These are phyloP conservation scores for Primulina eburnea DNA, from an alignment of 257 asterid species.

Conservation along the genomic window DNA sequence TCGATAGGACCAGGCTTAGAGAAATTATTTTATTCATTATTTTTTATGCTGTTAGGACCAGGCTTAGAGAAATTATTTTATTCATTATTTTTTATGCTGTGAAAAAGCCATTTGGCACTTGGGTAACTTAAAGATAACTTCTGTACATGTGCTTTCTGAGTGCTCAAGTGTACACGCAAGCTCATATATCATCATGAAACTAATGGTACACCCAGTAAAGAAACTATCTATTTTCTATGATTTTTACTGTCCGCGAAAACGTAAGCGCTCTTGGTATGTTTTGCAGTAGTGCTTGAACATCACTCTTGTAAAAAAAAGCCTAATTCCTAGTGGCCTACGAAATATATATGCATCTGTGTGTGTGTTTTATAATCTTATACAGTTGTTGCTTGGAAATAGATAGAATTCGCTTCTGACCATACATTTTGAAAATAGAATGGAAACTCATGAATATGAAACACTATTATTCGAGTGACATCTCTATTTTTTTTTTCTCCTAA, in stretches of 20 bases:
- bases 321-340: not conserved
- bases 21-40: not conserved
- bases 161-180: not conserved
- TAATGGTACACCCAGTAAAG: not conserved
- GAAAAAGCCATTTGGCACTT: not conserved
- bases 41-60: not conserved
- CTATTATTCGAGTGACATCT: not conserved
- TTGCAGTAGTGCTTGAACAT: not conserved
- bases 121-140: not conserved
- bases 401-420: not conserved
- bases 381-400: not conserved
- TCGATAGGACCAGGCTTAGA: not conserved
- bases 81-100: too few relatives aligned
- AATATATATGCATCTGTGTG: not conserved
- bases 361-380: not conserved
- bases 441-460: not conserved
- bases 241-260: not conserved
- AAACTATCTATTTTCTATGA: not conserved
- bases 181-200: conserved; percentile 4
- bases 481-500: not conserved
- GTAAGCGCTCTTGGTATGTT: too few relatives aligned
- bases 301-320: not conserved
- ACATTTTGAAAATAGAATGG: not conserved
- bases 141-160: not conserved
- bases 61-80: too few relatives aligned